Conservation (phyloP, 176 grass and related monocot species). For the Hsuehochloa calcarea region DNA sequence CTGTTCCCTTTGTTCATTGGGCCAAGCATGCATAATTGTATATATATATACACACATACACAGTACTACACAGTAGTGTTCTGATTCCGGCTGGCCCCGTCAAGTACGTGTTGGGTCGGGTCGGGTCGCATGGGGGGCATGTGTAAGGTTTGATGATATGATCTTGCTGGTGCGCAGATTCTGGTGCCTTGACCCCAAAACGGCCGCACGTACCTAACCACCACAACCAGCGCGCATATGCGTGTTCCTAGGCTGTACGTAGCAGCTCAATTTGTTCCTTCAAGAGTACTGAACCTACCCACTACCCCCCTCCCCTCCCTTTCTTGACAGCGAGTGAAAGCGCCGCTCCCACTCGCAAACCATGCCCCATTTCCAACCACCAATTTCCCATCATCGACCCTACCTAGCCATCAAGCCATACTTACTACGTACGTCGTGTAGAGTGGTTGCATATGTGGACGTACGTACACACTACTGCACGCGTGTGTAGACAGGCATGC, state of each 20-base stretch:
- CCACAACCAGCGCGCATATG: not conserved
- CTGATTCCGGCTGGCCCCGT: not conserved
- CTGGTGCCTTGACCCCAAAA: not conserved
- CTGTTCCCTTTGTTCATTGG: not conserved
- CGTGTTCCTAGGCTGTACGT: not conserved
- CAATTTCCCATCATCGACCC: not conserved
- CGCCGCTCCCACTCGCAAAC: constrained; percentile 29
- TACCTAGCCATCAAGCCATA: too few relatives aligned
- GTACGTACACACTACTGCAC: not conserved
- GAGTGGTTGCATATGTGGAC: not conserved
- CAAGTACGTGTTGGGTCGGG: not conserved
- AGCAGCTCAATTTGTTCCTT: constrained; percentile 1
- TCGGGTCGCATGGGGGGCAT: not conserved
- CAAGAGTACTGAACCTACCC: constrained; percentile 40
- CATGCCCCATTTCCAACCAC: constrained; percentile 31
- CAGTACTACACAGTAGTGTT: not conserved
- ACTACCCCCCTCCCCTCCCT: not conserved
- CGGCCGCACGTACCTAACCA: constrained; percentile 9
- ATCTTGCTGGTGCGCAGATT: constrained; percentile 48
- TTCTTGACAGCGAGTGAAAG: constrained; percentile 48
- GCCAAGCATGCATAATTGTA: constrained; percentile 24
- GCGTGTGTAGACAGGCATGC: not conserved
- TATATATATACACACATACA: not conserved
- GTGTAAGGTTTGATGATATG: constrained; percentile 1
- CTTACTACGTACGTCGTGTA: not conserved